These are phyloP conservation scores for Herpetomonas tarakana DNA, from an alignment of 208 protist genomes.

Conservation along the genomic window DNA sequence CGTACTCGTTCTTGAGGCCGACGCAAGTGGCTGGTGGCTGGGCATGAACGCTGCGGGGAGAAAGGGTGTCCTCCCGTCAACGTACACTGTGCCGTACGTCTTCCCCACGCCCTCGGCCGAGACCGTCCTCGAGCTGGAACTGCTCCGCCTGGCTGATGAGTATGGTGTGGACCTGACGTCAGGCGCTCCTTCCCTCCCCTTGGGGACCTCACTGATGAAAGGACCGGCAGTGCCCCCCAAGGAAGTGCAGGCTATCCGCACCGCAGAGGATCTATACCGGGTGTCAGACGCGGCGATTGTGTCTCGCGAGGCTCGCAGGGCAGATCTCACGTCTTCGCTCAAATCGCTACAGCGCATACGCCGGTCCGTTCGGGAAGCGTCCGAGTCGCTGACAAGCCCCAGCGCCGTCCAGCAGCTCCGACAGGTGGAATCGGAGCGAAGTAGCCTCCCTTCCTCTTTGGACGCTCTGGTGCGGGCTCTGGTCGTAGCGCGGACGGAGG, in stretches of 20 bases:
- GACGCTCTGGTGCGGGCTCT: too few species aligned
- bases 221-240: background rate
- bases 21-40: conserved; percentile 75
- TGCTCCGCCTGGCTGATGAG: conserved; percentile 19
- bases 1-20: conserved; percentile 50
- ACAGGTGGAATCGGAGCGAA: too few species aligned
- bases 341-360: too few species aligned
- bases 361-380: too few species aligned
- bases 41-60: conserved; percentile 38
- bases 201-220: background rate
- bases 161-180: conserved; percentile 34
- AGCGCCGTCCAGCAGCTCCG: too few species aligned
- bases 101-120: conserved; percentile 28
- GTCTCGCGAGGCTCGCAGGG: too few species aligned
- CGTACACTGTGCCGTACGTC: conserved; percentile 43
- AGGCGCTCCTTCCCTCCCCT: conserved; percentile 5
- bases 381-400: too few species aligned
- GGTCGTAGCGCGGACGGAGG: too few species aligned
- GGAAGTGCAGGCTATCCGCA: background rate
- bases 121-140: conserved; percentile 21
- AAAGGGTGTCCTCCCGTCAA: conserved; percentile 72
- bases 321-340: too few species aligned
- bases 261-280: background rate
- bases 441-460: too few species aligned
- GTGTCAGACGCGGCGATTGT: too few species aligned